These are phyloP conservation scores for Suzukiozyma palmioleophila DNA, from an alignment of 1,139 yeast genomes.

Conservation along the genomic window DNA sequence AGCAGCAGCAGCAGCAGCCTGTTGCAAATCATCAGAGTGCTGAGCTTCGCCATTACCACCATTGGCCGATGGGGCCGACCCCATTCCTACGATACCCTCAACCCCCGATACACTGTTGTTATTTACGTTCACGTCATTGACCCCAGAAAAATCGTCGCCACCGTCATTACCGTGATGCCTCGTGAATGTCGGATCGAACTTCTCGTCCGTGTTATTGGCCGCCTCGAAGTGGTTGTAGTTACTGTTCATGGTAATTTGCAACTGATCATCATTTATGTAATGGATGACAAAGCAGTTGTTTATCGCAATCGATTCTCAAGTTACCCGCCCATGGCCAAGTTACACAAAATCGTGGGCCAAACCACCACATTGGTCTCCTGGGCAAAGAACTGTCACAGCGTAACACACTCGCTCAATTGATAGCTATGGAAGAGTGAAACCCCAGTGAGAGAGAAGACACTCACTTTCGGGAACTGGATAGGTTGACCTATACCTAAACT, in stretches of 20 bases:
- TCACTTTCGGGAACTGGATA: too few species aligned
- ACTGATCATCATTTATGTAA: slow-evolving; percentile 3
- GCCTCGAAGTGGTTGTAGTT: slow-evolving; percentile 5
- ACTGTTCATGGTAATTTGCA: slow-evolving; percentile 4
- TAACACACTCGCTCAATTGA: too few species aligned
- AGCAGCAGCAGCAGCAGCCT: slow-evolving; percentile 5
- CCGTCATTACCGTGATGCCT: slow-evolving; percentile 20
- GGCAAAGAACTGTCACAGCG: too few species aligned
- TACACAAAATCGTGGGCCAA: not conserved
- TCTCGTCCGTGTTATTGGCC: slow-evolving; percentile 17
- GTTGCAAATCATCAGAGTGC: slow-evolving; percentile 1
- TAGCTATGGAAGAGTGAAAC: too few species aligned
- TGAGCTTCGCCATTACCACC: slow-evolving; percentile 4
- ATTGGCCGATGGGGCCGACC: slow-evolving; percentile 9
- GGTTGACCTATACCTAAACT: too few species aligned
- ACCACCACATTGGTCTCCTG: too few species aligned
- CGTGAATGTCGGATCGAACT: slow-evolving; percentile 30
- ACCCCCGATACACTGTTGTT: not conserved
- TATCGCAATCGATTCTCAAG: not conserved
- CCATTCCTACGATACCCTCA: slow-evolving; percentile 1
- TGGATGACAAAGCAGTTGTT: slow-evolving; percentile 7
- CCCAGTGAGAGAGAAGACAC: too few species aligned
- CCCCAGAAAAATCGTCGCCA: slow-evolving; percentile 13
- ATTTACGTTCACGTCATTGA: slow-evolving; percentile 20
- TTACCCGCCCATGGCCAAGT: not conserved